A percentile compares a stretch with the other conserved stretches of the same genome.
Evolutionary conservation across 140 eudicot species (phyloP).

Genomic region (Stevia rebaudiana): DNA sequence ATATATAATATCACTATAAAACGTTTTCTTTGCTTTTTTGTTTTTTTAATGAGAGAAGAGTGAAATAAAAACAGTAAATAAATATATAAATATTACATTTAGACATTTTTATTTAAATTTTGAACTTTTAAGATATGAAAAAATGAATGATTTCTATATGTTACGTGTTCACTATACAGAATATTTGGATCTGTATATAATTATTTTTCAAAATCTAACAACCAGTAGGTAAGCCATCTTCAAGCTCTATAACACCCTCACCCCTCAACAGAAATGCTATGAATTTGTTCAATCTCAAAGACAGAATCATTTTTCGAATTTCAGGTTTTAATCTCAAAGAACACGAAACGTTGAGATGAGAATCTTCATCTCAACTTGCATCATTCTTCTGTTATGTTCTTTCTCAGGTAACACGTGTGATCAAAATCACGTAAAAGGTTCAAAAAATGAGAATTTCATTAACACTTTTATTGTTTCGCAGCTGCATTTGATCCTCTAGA

Average conservation of each 20-base stretch:
- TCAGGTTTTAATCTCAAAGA: slow-evolving; percentile 13
- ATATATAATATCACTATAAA: too few species aligned
- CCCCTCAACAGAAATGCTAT: slow-evolving; percentile 7
- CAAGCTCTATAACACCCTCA: slow-evolving; percentile 21
- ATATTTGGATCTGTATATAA: slow-evolving; percentile 11
- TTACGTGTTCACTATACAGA: too few species aligned
- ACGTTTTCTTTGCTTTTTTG: too few species aligned
- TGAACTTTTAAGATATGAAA: too few species aligned
- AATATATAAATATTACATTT: too few species aligned
- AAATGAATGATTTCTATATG: too few species aligned
- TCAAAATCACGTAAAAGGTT: neutral
- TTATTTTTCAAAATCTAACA: slow-evolving; percentile 32
- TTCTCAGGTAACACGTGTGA: slow-evolving; percentile 37
- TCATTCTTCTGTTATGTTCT: slow-evolving; percentile 38
- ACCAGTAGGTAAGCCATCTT: slow-evolving; percentile 57
- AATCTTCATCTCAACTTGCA: slow-evolving; percentile 18
- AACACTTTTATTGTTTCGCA: slow-evolving; percentile 25
- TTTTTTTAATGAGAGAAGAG: too few species aligned
- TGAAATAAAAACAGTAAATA: too few species aligned
- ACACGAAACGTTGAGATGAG: slow-evolving; percentile 29
- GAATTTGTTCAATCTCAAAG: slow-evolving; percentile 11
- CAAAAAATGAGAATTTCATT: neutral
- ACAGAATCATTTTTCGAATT: neutral
- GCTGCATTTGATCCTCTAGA: slow-evolving; percentile 85
- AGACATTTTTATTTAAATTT: too few species aligned